These are phyloP conservation scores for Vigna angularis DNA, from an alignment of 306 rosid genomes.

Conservation along the genomic window DNA sequence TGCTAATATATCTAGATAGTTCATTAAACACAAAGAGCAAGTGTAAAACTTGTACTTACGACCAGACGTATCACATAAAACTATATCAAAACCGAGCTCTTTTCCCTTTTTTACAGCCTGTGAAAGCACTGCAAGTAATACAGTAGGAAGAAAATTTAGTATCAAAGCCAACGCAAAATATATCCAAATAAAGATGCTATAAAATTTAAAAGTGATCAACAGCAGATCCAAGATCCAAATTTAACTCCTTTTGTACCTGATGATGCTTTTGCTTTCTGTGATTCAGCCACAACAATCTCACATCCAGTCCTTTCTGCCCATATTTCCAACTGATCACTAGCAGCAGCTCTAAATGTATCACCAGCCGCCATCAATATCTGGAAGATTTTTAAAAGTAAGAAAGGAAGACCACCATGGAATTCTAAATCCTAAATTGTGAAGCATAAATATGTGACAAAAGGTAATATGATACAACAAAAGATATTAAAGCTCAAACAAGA, in stretches of 20 bases:
- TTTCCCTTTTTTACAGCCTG: conserved; percentile 94
- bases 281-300: conserved; percentile 88
- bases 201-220: conserved; percentile 23
- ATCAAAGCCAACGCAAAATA: conserved; percentile 21
- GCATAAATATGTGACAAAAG: conserved; percentile 26
- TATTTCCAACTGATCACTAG: conserved; percentile 95
- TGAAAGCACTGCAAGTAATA: conserved; percentile 82
- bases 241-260: conserved; percentile 59
- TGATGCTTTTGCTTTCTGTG: conserved; percentile 84
- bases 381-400: conserved; percentile 44
- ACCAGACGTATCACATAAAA: conserved; percentile 96
- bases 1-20: conserved; percentile 32
- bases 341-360: conserved; percentile 99
- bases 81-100: conserved; percentile 79
- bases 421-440: conserved; percentile 13
- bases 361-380: conserved; percentile 98
- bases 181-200: conserved; percentile 11
- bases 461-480: conserved; percentile 17
- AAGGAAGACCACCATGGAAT: conserved; percentile 33
- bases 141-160: conserved; percentile 55
- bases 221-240: conserved; percentile 12
- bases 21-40: conserved; percentile 37
- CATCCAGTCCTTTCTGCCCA: conserved; percentile 99
- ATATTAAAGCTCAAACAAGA: conserved; percentile 13
- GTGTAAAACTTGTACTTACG: conserved; percentile 63